Conservation (phyloP, 345 rosid genomes). For the Eucalyptus erythrocorys region DNA sequence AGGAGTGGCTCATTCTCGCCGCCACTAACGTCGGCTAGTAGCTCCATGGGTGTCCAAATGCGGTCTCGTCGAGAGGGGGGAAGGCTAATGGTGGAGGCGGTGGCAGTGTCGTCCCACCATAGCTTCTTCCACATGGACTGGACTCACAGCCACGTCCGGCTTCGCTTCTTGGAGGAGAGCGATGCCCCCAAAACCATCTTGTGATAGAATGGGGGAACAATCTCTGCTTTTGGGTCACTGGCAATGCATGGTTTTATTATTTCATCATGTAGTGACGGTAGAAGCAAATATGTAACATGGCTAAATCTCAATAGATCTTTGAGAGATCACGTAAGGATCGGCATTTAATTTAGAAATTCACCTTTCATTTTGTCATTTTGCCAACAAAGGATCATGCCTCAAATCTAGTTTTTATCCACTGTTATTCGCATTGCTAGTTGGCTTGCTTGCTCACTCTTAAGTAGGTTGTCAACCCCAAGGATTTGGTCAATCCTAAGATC, state of each 20-base stretch:
- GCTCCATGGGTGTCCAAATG: conserved; percentile 31
- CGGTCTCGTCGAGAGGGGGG: conserved; percentile 52
- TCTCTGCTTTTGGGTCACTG: not conserved
- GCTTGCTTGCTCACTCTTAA: not conserved
- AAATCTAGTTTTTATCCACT: not conserved
- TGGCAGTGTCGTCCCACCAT: conserved; percentile 9
- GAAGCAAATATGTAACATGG: not conserved
- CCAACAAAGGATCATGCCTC: not conserved
- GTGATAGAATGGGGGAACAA: not conserved
- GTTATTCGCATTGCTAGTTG: not conserved
- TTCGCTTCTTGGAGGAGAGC: conserved; percentile 9
- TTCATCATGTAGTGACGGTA: not conserved
- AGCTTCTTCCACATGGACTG: conserved; percentile 49
- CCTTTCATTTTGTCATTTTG: not conserved
- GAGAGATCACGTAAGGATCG: not conserved
- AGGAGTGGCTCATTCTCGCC: conserved; percentile 50
- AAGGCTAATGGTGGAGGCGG: conserved; percentile 57
- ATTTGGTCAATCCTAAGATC: not conserved
- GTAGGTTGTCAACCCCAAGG: not conserved
- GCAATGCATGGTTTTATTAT: not conserved
- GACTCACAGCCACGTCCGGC: conserved; percentile 53
- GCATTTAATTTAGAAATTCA: not conserved
- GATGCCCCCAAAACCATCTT: not conserved
- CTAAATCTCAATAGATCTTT: not conserved
- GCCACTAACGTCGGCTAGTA: conserved; percentile 48